Conservation (phyloP, 2,329 filamentous ascomycete genomes). For the Aureobasidium uvarum region DNA sequence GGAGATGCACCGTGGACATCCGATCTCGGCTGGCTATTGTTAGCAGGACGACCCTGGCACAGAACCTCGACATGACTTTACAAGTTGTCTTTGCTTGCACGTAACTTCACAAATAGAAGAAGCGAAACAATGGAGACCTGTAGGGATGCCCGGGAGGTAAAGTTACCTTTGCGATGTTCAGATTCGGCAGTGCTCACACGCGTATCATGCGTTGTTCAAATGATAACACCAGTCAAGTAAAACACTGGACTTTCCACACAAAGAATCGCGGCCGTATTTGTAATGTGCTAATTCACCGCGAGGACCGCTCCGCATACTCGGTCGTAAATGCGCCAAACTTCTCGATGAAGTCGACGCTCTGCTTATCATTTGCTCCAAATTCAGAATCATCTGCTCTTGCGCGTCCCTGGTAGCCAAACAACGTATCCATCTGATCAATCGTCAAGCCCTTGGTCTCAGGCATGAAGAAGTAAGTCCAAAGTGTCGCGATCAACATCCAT, state of each 20-base stretch:
- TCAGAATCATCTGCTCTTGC: not conserved
- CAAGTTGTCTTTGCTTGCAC: too few species aligned
- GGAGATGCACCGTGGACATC: not conserved
- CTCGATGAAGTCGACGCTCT: not conserved
- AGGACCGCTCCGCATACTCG: not conserved
- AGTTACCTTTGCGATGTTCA: too few species aligned
- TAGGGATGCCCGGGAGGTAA: too few species aligned
- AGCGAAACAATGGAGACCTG: too few species aligned
- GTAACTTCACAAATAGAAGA: too few species aligned
- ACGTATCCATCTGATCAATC: constrained; percentile 42
- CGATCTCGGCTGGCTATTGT: not conserved
- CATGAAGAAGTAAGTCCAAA: constrained; percentile 44
- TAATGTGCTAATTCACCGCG: too few species aligned
- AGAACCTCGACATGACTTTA: too few species aligned
- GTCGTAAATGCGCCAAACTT: not conserved
- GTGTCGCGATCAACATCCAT: constrained; percentile 39
- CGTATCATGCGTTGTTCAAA: too few species aligned
- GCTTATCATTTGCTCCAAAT: not conserved
- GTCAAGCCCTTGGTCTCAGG: constrained; percentile 43
- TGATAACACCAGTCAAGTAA: too few species aligned
- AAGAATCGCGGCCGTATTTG: too few species aligned
- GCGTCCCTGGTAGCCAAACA: constrained; percentile 35
- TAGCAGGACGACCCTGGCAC: not conserved
- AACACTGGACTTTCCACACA: too few species aligned
- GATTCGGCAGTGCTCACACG: too few species aligned